Conservation (phyloP, 78 protist genomes). For the Dictyostelium intermedium region DNA sequence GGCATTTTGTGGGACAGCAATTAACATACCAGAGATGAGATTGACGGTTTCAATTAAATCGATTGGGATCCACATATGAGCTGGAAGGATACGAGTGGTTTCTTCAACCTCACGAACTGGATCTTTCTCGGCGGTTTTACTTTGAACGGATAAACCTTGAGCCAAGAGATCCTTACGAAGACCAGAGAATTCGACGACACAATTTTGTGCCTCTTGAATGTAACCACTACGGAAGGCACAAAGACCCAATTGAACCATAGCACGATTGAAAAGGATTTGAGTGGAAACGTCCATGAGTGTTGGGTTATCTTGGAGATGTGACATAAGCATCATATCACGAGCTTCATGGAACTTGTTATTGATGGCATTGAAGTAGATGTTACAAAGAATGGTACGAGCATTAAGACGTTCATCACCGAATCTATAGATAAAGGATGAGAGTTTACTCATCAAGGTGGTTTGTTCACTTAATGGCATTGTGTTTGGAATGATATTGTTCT, state of each 20-base stretch:
- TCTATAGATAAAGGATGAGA: conserved; percentile 77
- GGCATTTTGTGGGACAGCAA: conserved; percentile 94
- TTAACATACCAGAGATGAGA: conserved; percentile 91
- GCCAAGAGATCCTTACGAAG: conserved; percentile 92
- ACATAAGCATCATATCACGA: conserved; percentile 95
- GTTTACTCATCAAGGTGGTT: conserved; percentile 14
- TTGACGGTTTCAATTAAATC: conserved; percentile 95
- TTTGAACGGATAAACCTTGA: conserved; percentile 83
- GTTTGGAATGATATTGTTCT: background rate
- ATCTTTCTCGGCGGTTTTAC: conserved; percentile 68
- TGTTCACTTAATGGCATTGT: background rate
- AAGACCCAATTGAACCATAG: conserved; percentile 96
- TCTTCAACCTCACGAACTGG: conserved; percentile 86
- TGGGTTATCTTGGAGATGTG: conserved; percentile 89
- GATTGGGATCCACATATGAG: conserved; percentile 97
- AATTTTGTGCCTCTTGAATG: conserved; percentile 90
- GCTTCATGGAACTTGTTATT: conserved; percentile 87
- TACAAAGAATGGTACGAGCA: conserved; percentile 87
- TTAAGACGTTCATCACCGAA: conserved; percentile 85
- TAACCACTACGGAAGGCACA: conserved; percentile 95
- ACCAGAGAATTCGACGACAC: conserved; percentile 83
- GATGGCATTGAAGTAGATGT: conserved; percentile 88
- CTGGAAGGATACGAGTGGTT: conserved; percentile 90
- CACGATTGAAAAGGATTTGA: conserved; percentile 94
- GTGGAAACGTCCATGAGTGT: conserved; percentile 73